Evolutionary conservation across 371 early-diverging fungal species (phyloP).

Genomic region (Rhizomucor pusillus): DNA sequence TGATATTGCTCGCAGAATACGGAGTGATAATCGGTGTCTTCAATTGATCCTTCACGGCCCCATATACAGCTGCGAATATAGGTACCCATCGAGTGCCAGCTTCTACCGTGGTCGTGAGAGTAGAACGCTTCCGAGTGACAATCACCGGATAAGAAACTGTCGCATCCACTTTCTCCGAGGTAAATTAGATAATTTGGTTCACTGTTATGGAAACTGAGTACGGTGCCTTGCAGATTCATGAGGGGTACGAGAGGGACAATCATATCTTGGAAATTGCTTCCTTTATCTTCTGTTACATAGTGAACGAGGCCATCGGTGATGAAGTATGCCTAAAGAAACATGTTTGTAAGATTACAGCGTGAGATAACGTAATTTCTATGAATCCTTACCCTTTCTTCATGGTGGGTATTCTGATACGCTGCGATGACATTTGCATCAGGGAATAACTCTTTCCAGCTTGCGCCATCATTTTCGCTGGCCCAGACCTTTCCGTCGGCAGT

Average conservation of each 20-base stretch:
- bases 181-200: slow-evolving; percentile 78
- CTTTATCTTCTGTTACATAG: slow-evolving; percentile 71
- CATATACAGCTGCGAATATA: slow-evolving; percentile 80
- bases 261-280: slow-evolving; percentile 57
- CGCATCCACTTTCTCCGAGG: slow-evolving; percentile 63
- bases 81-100: slow-evolving; percentile 67
- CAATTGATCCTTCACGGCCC: slow-evolving; percentile 65
- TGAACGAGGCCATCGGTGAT: slow-evolving; percentile 60
- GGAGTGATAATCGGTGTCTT: slow-evolving; percentile 39
- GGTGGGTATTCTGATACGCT: slow-evolving; percentile 70
- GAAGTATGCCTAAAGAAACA: slow-evolving; percentile 58
- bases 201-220: slow-evolving; percentile 81
- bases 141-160: slow-evolving; percentile 20
- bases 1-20: slow-evolving; percentile 73
- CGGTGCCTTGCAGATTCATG: slow-evolving; percentile 43
- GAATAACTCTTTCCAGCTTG: slow-evolving; percentile 60
- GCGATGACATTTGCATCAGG: slow-evolving; percentile 36
- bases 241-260: slow-evolving; percentile 55
- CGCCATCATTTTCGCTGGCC: slow-evolving; percentile 76
- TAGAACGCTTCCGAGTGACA: slow-evolving; percentile 77
- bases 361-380: background rate
- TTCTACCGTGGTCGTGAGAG: slow-evolving; percentile 68
- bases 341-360: background rate
- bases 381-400: slow-evolving; percentile 50
- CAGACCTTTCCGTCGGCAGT: slow-evolving; percentile 57